Base-by-base conservation (phyloP, 805 yeast genomes). In the Yarrowia sp. region DNA sequence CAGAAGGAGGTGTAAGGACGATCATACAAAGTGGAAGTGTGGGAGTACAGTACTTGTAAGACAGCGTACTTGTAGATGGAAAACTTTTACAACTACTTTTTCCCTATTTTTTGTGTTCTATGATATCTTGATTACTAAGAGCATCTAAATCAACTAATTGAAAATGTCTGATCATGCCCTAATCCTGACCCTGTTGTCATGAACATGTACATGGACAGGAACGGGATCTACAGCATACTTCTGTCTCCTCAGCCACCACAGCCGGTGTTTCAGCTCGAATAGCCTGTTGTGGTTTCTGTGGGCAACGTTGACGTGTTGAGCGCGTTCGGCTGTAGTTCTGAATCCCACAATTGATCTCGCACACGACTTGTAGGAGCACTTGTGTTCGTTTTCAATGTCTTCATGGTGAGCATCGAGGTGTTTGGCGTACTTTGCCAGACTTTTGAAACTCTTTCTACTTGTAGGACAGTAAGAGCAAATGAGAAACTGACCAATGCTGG, bases 241-340 rank as follows among this genome's bases (percentile, higher is more conserved):
- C 15, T 13, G n/a, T 50, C 58, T 52, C 12, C 9, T 52, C 56
- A 50, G 15, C 8, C 30, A 15, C 58, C 58, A 38, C 43, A 14
- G 19, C 19, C 34, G 19, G 9, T 5, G 14, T 43, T 52, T 7
- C 24, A 52, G 33, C 2, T 38, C 19, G 33, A 52, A 38, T 19
- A 36, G 33, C 43, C 58, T 52, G 34, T 19, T n/a, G 9, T 36
- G 58, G 17, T 17, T 38, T 15, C 43, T 13, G 30, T 52, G 58
- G 33, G 13, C 9, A 12, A 3, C 8, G 9, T 13, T 15, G 20
- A 20, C 15, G 4, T 52, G 58, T 20, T 52, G 58, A 19, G 43
- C 24, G 2, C 17, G 12, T 52, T 36, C 58, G 3, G 3, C 2
- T 2, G 10, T 19, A 2, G 43, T 52, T 8, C 9, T 8, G 19